A percentile compares a stretch with the other conserved stretches of the same genome.
Conservation (phyloP, 2,329 filamentous ascomycete genomes). For the Colletotrichum cereale region DNA sequence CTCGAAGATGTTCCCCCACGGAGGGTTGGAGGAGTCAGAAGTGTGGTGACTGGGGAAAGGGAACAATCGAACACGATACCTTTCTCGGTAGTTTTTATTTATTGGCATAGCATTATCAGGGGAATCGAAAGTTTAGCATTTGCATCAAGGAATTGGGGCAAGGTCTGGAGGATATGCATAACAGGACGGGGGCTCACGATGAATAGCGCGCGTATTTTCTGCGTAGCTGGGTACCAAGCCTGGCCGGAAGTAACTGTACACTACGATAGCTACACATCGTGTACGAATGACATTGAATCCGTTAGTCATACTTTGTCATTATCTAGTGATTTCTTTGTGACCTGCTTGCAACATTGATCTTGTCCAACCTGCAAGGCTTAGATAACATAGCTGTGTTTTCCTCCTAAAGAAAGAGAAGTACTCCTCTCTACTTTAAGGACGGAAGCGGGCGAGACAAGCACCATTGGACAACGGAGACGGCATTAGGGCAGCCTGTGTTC, state of each 20-base stretch:
- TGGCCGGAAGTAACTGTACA: constrained; percentile 21
- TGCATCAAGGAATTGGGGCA: constrained; percentile 24
- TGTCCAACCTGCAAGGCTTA: neutral
- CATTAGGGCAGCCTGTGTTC: too few species aligned
- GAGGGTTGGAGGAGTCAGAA: neutral
- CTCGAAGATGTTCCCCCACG: neutral
- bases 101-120: constrained; percentile 34
- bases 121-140: constrained; percentile 21
- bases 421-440: neutral
- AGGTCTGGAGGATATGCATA: constrained; percentile 25
- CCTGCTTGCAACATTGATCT: neutral
- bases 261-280: constrained; percentile 24
- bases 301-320: neutral
- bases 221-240: constrained; percentile 1
- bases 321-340: neutral
- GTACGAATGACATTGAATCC: constrained; percentile 18
- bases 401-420: too few species aligned
- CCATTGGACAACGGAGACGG: neutral
- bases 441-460: too few species aligned
- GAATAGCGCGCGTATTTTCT: constrained; percentile 1
- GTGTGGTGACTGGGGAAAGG: neutral
- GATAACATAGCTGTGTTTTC: neutral
- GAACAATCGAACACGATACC: neutral
- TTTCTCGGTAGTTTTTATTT: neutral
- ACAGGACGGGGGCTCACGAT: neutral